A percentile compares a stretch with the other conserved stretches of the same genome.
Evolutionary conservation across 1,139 yeast genomes (phyloP).

Genomic region (Zygoascus meyerae): DNA sequence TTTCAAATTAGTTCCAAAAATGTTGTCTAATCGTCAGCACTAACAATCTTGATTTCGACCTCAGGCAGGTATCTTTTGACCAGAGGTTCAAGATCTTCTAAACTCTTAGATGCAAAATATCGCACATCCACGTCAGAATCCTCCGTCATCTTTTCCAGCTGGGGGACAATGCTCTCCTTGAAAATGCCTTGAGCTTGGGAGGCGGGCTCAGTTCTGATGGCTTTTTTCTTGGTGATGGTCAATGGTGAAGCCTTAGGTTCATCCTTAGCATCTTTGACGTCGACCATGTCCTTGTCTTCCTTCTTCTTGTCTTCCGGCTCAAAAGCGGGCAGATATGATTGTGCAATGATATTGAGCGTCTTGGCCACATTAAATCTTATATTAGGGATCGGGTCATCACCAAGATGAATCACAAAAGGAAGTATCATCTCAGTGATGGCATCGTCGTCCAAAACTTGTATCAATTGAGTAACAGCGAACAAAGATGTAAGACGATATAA

Average conservation of each 20-base stretch:
- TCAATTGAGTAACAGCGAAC: conserved; percentile 75
- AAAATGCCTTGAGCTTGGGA: conserved; percentile 37
- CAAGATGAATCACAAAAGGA: conserved; percentile 70
- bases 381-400: conserved; percentile 83
- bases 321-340: conserved; percentile 39
- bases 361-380: conserved; percentile 93
- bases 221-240: conserved; percentile 8
- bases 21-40: neutral
- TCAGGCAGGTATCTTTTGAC: conserved; percentile 5
- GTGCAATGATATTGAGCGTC: conserved; percentile 59
- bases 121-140: conserved; percentile 89
- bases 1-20: neutral
- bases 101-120: conserved; percentile 64
- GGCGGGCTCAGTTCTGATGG: conserved; percentile 13
- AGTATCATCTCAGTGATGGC: conserved; percentile 60
- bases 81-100: conserved; percentile 27
- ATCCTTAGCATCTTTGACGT: conserved; percentile 11
- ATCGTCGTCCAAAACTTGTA: conserved; percentile 47
- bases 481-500: conserved; percentile 88
- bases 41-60: conserved; percentile 5
- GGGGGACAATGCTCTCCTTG: conserved; percentile 52
- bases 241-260: conserved; percentile 14
- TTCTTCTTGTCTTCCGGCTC: conserved; percentile 14
- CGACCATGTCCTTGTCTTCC: conserved; percentile 21
- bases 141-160: conserved; percentile 55